Conservation (phyloP, 352 stramenopile species). For the Globisporangium abappressorium region DNA sequence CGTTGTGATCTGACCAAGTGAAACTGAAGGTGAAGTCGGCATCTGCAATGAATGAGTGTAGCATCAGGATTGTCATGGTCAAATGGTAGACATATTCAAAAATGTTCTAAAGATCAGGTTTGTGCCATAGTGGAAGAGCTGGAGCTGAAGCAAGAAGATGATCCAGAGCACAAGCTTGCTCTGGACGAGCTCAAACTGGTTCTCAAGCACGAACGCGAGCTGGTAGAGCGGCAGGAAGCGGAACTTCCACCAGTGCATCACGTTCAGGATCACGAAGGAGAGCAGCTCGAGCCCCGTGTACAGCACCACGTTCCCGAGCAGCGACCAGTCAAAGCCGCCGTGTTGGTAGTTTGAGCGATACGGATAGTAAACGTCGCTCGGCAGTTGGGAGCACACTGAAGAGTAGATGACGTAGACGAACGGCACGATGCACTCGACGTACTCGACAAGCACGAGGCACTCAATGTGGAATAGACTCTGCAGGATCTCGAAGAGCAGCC, state of each 20-base stretch:
- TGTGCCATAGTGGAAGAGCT: too few species aligned
- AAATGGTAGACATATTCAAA: too few species aligned
- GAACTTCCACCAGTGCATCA: slow-evolving; percentile 1
- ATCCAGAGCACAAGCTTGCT: slow-evolving; percentile 11
- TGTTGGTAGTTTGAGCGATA: neutral
- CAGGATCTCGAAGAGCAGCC: neutral
- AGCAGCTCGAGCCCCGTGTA: neutral
- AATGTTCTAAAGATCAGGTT: too few species aligned
- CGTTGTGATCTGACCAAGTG: too few species aligned
- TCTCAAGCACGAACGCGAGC: slow-evolving; percentile 9
- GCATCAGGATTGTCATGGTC: too few species aligned
- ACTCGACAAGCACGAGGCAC: slow-evolving; percentile 24
- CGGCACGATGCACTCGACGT: slow-evolving; percentile 25
- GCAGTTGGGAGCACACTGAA: slow-evolving; percentile 5
- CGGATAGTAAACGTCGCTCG: slow-evolving; percentile 18
- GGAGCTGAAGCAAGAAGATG: slow-evolving; percentile 1
- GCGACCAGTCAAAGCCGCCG: neutral
- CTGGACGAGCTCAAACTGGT: slow-evolving; percentile 6
- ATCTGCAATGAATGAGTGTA: too few species aligned
- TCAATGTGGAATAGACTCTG: slow-evolving; percentile 20
- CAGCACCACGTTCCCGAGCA: neutral
- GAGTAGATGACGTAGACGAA: slow-evolving; percentile 16
- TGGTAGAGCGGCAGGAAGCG: slow-evolving; percentile 9
- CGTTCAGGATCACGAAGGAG: neutral
- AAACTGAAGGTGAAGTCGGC: too few species aligned